Evolutionary conservation across 441 rosid species (phyloP).

Genomic region (Hypseocharis bilobata): DNA sequence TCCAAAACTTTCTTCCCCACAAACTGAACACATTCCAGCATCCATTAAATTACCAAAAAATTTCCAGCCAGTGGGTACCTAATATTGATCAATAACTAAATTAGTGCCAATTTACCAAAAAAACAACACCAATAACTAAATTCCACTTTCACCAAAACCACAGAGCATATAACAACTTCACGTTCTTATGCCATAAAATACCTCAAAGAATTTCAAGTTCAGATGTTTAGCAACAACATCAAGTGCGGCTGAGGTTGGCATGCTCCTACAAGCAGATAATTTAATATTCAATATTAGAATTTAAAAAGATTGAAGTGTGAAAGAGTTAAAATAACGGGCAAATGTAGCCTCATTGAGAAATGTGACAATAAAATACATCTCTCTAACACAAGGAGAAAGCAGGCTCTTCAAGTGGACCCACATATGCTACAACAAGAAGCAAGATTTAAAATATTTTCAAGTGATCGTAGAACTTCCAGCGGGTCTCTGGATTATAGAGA

Average conservation of each 20-base stretch:
- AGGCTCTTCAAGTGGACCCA: neutral
- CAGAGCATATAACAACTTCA: neutral
- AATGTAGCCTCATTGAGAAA: too few species aligned
- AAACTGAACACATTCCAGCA: conserved; percentile 82
- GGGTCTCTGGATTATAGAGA: too few species aligned
- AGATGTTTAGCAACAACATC: conserved; percentile 83
- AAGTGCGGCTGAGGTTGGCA: conserved; percentile 98
- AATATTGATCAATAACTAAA: conserved; percentile 17
- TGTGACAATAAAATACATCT: too few species aligned
- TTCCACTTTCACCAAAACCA: conserved; percentile 4
- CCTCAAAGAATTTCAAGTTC: conserved; percentile 91
- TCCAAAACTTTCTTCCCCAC: conserved; percentile 99
- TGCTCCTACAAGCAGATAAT: conserved; percentile 57
- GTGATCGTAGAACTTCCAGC: too few species aligned
- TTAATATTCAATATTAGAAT: neutral
- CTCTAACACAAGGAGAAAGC: too few species aligned
- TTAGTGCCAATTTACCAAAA: neutral
- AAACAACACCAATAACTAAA: neutral
- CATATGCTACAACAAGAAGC: neutral
- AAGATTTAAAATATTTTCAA: neutral
- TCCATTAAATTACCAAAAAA: conserved; percentile 98
- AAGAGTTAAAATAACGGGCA: too few species aligned
- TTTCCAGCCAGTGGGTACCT: conserved; percentile 99
- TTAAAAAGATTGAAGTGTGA: too few species aligned
- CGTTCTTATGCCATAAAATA: conserved; percentile 19